Base-by-base conservation (phyloP, 495 filamentous ascomycete genomes). In the Podospora sp. region DNA sequence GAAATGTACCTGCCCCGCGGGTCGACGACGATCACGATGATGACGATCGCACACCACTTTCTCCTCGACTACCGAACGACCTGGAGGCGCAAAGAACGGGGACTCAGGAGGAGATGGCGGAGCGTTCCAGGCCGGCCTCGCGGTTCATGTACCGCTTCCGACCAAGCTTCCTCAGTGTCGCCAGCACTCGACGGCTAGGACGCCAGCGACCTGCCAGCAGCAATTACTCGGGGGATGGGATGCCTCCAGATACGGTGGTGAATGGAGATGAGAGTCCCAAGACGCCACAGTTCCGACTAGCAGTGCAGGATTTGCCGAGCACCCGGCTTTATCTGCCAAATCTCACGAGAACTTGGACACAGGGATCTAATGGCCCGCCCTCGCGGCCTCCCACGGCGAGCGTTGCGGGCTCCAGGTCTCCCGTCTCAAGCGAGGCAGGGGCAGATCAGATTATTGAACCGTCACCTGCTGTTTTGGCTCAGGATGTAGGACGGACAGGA, bases 271-370 rank as follows among this genome's bases (percentile, higher is more conserved):
- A 80, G 46, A 77, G 72, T 5, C 81, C 81, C 27, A 85, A 86
- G 69, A 75, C 77, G 2, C 79, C 83, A 0, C 68, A 72, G 0
- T 77, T 78, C 50, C 64, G 75, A 12, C 67, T 83, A 5, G 73
- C 74, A 0, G 65, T 79, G 27, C 71, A 76, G 20, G 70, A 72
- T 50, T 65, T 83, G 26, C 79, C 80, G 33, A 77, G 77, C 24
- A 78, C 78, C 36, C 67, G 78, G 60, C 60, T 82, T 57, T 73
- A 78, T 36, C 68, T 83, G 27, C 81, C 82, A 0, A 75, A 78
- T 22, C 70, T 82, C 35, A 73, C 69, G 35, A 70, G 75, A 65
- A 73, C 78, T 6, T 75, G 73, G 77, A 73, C 74, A n/a, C 62
- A 68, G 67, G 74, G 67, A 33, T 74, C 69, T 11, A 76, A 77